Percentiles rank a stretch among this genome's conserved stretches.
phyloP scores from a whole-genome alignment of 1,139 yeast genomes.

The Pichia inconspicua region DNA sequence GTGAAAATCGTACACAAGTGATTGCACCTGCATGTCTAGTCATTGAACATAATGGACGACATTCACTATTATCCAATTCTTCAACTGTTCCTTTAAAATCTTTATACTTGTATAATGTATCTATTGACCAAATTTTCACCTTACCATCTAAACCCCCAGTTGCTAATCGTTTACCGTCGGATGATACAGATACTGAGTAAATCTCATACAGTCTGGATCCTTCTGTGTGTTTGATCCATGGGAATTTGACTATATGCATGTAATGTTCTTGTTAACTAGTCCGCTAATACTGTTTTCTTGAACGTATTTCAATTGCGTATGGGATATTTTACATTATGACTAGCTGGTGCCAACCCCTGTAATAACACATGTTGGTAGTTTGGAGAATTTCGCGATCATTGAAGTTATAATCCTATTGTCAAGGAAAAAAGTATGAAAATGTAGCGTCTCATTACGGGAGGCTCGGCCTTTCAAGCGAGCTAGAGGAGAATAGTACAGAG shows the following conservation, averaged over 20 bases:
- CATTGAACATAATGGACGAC: constrained; percentile 68
- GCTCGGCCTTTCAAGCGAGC: too few species aligned
- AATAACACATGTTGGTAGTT: too few species aligned
- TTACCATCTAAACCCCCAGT: constrained; percentile 96
- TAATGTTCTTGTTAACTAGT: not conserved
- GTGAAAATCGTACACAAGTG: constrained; percentile 85
- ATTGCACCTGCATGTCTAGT: constrained; percentile 85
- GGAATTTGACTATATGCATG: constrained; percentile 74
- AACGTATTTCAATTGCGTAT: too few species aligned
- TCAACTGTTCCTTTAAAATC: constrained; percentile 5
- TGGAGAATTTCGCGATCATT: too few species aligned
- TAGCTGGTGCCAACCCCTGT: too few species aligned
- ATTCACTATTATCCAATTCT: constrained; percentile 31
- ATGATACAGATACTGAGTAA: constrained; percentile 71
- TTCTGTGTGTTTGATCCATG: constrained; percentile 68
- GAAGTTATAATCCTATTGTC: too few species aligned
- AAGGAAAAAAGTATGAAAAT: not conserved
- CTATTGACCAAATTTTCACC: constrained; percentile 82
- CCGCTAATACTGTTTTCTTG: too few species aligned
- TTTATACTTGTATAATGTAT: constrained; percentile 39
- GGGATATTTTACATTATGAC: too few species aligned
- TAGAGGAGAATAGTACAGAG: not conserved
- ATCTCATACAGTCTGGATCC: constrained; percentile 78
- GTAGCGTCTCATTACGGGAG: not conserved
- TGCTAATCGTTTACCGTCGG: constrained; percentile 79